A percentile compares a stretch with the other conserved stretches of the same genome.
These are phyloP conservation scores for Coniochaeta sp. DNA, from an alignment of 2,329 filamentous ascomycete genomes.

Conservation along the genomic window DNA sequence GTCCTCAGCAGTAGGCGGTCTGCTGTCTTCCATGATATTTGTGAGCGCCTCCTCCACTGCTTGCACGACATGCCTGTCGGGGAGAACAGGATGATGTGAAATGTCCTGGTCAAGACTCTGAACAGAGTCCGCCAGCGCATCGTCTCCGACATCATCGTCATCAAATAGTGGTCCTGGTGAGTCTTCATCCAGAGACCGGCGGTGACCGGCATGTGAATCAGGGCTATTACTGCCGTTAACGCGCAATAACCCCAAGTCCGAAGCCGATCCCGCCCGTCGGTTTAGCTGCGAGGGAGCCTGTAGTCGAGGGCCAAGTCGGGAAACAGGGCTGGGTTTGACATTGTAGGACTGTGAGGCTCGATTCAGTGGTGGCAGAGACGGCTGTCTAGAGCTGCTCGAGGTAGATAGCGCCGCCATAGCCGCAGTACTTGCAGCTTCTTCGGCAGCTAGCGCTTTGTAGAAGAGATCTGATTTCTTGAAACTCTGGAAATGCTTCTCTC, in stretches of 20 bases:
- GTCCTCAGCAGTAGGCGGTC: slow-evolving; percentile 55
- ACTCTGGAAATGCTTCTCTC: slow-evolving; percentile 67
- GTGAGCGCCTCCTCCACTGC: slow-evolving; percentile 89
- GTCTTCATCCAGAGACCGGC: slow-evolving; percentile 65
- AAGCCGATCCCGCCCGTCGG: slow-evolving; percentile 38
- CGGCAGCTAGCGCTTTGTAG: slow-evolving; percentile 90
- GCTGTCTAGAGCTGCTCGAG: slow-evolving; percentile 25
- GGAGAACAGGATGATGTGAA: slow-evolving; percentile 47
- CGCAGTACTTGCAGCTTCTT: slow-evolving; percentile 52
- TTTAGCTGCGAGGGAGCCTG: slow-evolving; percentile 17
- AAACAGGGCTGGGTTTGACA: slow-evolving; percentile 35
- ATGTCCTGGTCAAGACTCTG: slow-evolving; percentile 71
- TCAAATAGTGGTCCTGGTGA: slow-evolving; percentile 58
- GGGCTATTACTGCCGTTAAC: slow-evolving; percentile 27
- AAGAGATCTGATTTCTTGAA: slow-evolving; percentile 94
- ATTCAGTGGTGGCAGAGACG: slow-evolving; percentile 15
- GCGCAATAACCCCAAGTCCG: slow-evolving; percentile 34
- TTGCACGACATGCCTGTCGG: slow-evolving; percentile 76
- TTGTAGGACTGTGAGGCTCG: slow-evolving; percentile 30
- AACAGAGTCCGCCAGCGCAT: slow-evolving; percentile 63
- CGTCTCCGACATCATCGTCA: slow-evolving; percentile 70
- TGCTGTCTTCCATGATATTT: slow-evolving; percentile 81
- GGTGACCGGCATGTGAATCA: slow-evolving; percentile 34
- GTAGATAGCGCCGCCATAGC: slow-evolving; percentile 9
- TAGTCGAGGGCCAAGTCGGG: slow-evolving; percentile 31